A percentile compares a stretch with the other conserved stretches of the same genome.
Evolutionary conservation across 139 green algal genomes (phyloP).

Genomic region (Picochlorum sp.): DNA sequence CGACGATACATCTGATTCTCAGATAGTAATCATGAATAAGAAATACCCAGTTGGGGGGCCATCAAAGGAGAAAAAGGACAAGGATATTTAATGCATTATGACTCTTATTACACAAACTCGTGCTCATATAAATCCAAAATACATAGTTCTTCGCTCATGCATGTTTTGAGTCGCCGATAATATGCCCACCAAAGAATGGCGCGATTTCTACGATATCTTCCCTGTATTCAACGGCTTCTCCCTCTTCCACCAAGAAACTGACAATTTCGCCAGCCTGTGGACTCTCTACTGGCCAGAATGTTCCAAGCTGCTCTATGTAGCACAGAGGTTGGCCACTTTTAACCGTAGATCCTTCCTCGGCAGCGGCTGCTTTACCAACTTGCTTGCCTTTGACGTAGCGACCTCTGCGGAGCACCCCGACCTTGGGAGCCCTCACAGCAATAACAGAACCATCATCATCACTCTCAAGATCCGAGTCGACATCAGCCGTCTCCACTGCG

Average conservation of each 20-base stretch:
- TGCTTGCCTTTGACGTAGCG: constrained; percentile 77
- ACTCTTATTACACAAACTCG: no score
- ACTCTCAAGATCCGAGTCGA: constrained; percentile 1
- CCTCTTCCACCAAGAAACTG: constrained; percentile 66
- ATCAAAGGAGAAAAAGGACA: no score
- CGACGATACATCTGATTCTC: no score
- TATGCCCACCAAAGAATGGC: constrained; percentile 79
- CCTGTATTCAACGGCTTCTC: constrained; percentile 68
- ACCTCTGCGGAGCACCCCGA: constrained; percentile 69
- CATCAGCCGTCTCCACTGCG: constrained; percentile 25
- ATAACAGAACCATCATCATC: constrained; percentile 49
- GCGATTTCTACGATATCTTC: constrained; percentile 53
- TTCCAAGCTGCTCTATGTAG: constrained; percentile 93
- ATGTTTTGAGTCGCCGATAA: constrained; percentile 79
- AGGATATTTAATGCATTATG: no score
- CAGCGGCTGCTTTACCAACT: constrained; percentile 65
- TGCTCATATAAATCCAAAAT: background rate
- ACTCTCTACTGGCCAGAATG: constrained; percentile 67
- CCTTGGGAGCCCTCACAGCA: constrained; percentile 44
- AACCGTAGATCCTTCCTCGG: constrained; percentile 54
- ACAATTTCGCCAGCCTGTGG: constrained; percentile 74
- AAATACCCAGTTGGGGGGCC: no score
- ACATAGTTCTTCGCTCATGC: constrained; percentile 10
- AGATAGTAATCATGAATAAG: no score
- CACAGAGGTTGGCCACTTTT: constrained; percentile 78